phyloP scores from a whole-genome alignment of 1,284 basidiomycete genomes.

The Marasmius tenuissimus region DNA sequence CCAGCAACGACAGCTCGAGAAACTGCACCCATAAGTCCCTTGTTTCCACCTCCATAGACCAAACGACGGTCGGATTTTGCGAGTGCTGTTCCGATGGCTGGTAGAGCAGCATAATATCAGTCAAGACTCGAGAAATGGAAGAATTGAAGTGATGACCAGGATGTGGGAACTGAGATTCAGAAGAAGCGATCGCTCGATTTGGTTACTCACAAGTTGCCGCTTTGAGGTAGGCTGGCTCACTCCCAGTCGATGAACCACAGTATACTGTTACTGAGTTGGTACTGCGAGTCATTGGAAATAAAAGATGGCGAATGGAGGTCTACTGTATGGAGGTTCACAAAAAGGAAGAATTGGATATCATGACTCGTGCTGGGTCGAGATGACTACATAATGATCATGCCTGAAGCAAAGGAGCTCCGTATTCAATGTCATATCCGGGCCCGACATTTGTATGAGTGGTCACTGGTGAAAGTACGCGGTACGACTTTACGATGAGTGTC shows the following conservation, averaged over 20 bases:
- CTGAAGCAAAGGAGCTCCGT: too few species aligned
- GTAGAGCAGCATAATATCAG: constrained; percentile 4
- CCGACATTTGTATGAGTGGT: too few species aligned
- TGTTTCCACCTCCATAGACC: constrained; percentile 87
- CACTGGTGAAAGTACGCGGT: too few species aligned
- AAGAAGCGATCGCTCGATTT: not conserved
- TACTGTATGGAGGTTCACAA: too few species aligned
- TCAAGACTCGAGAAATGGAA: too few species aligned
- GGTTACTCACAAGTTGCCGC: constrained; percentile 68
- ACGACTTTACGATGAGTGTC: too few species aligned
- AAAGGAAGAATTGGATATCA: too few species aligned
- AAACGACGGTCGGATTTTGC: constrained; percentile 65
- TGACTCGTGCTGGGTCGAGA: too few species aligned
- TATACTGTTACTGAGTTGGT: constrained; percentile 65
- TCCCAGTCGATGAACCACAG: constrained; percentile 76
- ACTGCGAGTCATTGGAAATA: not conserved
- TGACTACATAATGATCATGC: too few species aligned
- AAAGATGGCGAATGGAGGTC: too few species aligned
- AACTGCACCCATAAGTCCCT: constrained; percentile 87
- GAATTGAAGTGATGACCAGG: too few species aligned
- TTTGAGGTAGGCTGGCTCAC: constrained; percentile 54
- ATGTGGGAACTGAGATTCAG: not conserved
- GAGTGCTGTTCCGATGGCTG: constrained; percentile 75
- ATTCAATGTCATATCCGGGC: too few species aligned
- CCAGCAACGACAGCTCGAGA: constrained; percentile 67